Evolutionary conservation across 192 early-diverging fungal species (phyloP), one percentile per base, ranked within the genome.

Genomic region (Coemansia sp.): DNA sequence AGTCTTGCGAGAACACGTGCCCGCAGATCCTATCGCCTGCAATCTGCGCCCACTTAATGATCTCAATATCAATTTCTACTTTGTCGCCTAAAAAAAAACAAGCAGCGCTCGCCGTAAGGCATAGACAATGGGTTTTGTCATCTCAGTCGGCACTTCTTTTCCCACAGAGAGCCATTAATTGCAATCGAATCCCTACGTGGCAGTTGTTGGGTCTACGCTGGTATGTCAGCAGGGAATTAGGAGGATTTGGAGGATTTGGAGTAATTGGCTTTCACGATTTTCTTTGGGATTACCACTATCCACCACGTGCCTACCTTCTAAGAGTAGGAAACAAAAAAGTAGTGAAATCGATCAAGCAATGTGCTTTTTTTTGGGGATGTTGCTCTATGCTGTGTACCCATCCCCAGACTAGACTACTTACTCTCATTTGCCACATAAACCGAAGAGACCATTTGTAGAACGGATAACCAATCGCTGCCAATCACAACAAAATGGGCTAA

Each of bases 1-100:
- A 13, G 34, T 31, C 55, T 58, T 32, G 55, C 55, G 55, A 34
- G 31, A 58, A 58, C 55, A 58, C 55, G 29, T 58, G 55, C 6
- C 13, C 29, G 55, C 55, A 31, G 31, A 58, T 58, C 29, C 15
- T n/a, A 58, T 58, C 29, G 17, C 24, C 27, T 27, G 27, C 27
- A 27, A 27, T 27, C 50, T 51, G n/a, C n/a, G 19, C 45, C 11
- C 8, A 12, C 50, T 51, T 24, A 27, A 17, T 31, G 29, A 32
- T 27, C 27, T 27, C 27, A 5, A 11, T 13, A 24, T 9, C 22
- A 12, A 29, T 15, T 38, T 38, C 36, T 9, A 38, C 36, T 7
- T 38, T 5, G 15, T n/a, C 17, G 45, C 3, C n/a, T 4, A 46
- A 19, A 5, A 13, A 17, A 17, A 17, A 27, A 27, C 24, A 27